Percentiles rank a stretch among this genome's conserved stretches.
Evolutionary conservation across 108 stramenopile species (phyloP).

Genomic region (Skeletonema menzelii): DNA sequence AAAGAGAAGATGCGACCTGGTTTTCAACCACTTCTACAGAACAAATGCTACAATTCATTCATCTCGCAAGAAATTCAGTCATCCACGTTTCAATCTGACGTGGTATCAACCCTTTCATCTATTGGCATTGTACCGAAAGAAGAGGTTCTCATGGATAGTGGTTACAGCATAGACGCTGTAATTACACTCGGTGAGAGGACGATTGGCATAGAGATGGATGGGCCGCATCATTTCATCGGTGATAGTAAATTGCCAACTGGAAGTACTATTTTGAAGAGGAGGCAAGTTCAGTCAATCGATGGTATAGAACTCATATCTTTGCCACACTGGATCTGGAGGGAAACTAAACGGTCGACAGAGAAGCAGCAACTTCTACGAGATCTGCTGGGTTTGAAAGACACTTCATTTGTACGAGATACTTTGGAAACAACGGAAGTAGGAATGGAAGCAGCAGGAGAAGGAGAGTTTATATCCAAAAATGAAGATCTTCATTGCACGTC

Average conservation of each 20-base stretch:
- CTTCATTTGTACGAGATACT: too few species aligned
- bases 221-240: slow-evolving; percentile 19
- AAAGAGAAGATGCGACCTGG: background rate
- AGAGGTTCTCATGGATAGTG: slow-evolving; percentile 5
- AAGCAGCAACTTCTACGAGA: too few species aligned
- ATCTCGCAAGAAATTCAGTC: background rate
- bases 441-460: too few species aligned
- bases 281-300: background rate
- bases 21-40: slow-evolving; percentile 2
- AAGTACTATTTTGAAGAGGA: background rate
- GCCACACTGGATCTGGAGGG: background rate
- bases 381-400: too few species aligned
- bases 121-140: slow-evolving; percentile 9
- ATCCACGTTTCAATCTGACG: slow-evolving; percentile 14
- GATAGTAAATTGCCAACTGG: background rate
- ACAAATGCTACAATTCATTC: slow-evolving; percentile 25
- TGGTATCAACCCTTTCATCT: background rate
- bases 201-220: slow-evolving; percentile 21
- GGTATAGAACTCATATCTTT: background rate
- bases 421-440: too few species aligned
- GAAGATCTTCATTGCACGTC: too few species aligned
- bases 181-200: slow-evolving; percentile 2
- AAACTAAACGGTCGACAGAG: too few species aligned
- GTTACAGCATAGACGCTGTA: slow-evolving; percentile 16
- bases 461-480: too few species aligned